A percentile compares a stretch with the other conserved stretches of the same genome.
Conservation (phyloP, 2,329 filamentous ascomycete species). For the Talaromyces atroroseus region DNA sequence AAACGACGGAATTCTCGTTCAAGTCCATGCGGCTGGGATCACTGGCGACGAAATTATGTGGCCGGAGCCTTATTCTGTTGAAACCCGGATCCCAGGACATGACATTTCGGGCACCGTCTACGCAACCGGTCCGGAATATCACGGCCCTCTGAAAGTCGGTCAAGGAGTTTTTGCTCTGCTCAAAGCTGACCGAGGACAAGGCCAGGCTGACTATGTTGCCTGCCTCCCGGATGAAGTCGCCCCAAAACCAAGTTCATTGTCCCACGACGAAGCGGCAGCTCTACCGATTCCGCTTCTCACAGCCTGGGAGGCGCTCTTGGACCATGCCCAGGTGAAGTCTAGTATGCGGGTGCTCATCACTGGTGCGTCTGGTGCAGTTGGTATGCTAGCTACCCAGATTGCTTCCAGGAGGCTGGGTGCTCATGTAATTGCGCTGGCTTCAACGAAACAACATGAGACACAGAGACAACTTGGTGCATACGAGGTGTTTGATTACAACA, state of each 20-base stretch:
- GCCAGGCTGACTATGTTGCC: not conserved
- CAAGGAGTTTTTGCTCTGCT: not conserved
- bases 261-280: not conserved
- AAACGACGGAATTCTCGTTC: not conserved
- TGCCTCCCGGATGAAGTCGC: not conserved
- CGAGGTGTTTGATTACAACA: not conserved
- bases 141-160: not conserved
- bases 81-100: not conserved
- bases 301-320: constrained; percentile 2
- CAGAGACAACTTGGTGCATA: not conserved
- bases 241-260: not conserved
- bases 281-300: constrained; percentile 1
- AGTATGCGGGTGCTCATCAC: not conserved
- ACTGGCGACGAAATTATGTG: constrained; percentile 4
- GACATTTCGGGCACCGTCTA: constrained; percentile 1
- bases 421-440: not conserved
- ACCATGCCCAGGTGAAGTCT: not conserved
- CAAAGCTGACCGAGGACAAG: not conserved
- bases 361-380: not conserved
- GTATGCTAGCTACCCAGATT: not conserved
- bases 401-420: not conserved
- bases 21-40: constrained; percentile 4
- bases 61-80: not conserved
- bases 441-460: not conserved
- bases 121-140: not conserved